Evolutionary conservation across 1,139 yeast species (phyloP), one percentile per base, ranked within the genome.

Genomic region (Yamadazyma buinensis): DNA sequence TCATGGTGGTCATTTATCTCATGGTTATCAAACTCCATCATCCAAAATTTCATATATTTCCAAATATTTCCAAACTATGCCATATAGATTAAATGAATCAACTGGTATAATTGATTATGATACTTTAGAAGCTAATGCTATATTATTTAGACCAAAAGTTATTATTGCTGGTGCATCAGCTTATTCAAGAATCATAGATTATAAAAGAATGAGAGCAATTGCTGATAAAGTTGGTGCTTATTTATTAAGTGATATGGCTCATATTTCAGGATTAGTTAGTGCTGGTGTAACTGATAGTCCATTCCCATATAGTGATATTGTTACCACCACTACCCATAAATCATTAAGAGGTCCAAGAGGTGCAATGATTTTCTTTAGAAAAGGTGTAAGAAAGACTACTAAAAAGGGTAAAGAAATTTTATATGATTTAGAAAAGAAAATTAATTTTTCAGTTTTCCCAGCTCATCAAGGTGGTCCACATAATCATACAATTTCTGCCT

Each of bases 401-500:
- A 86, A 86, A 72, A 82, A 83, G 55, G 97, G 97, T 49, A 85
- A 86, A 67, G 95, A 87, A 65, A 73, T 85, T 41, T 70, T 72
- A 39, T 90, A 87, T 62, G 96, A 88, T 44, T 76, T 90, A 56
- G 97, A 90, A 57, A 79, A 77, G 61, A 85, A 83, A 56, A 87
- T 90, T 64, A 90, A 90, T 73, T 90, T 90, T 59, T 85, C 95
- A 17, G 97, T 90, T 28, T 90, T 90, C 85, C 97, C 97, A 49
- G 97, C 95, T 40, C 97, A 90, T 64, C 97, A 90, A 72, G 97
- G 97, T 70, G 97, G 97, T 55, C 97, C 97, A 49, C 97, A 90
- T 65, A 90, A 90, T 72, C 97, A 90, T 66, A 90, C 97, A 50
- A 90, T 90, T 55, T 84, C 96, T 46, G 97, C 97, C 10, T 69